Percentiles rank a stretch among this genome's conserved stretches.
phyloP scores from a whole-genome alignment of 306 rosid genomes.

The Lathyrus tuberosus region DNA sequence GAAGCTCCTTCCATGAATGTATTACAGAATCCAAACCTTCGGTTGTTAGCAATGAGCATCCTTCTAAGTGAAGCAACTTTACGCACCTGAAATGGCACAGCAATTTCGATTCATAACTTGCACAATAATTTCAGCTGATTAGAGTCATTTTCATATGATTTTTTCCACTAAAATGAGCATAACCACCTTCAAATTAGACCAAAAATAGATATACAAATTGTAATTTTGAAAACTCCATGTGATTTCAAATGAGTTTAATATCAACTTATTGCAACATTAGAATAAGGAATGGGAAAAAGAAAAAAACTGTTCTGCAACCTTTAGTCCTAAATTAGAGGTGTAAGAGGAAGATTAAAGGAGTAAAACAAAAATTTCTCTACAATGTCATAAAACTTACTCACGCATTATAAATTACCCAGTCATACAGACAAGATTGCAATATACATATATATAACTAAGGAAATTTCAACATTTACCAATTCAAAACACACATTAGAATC shows the following conservation, averaged over 20 bases:
- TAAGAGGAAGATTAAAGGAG: background rate
- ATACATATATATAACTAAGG: background rate
- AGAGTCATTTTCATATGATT: slow-evolving; percentile 15
- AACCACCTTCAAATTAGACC: slow-evolving; percentile 26
- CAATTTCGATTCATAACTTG: slow-evolving; percentile 11
- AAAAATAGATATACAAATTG: background rate
- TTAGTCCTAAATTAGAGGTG: background rate
- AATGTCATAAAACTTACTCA: background rate
- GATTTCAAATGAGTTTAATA: background rate
- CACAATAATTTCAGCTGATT: slow-evolving; percentile 6
- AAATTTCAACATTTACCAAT: slow-evolving; percentile 6
- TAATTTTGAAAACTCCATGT: background rate
- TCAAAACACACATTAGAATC: background rate
- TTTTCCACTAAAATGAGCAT: slow-evolving; percentile 9
- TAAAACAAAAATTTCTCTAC: background rate
- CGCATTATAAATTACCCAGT: background rate
- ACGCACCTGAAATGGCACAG: slow-evolving; percentile 65
- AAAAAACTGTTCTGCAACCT: background rate
- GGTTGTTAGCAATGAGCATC: slow-evolving; percentile 85
- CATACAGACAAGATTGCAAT: slow-evolving; percentile 1
- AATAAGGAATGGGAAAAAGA: too few relatives aligned
- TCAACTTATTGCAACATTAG: background rate
- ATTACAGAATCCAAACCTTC: slow-evolving; percentile 78
- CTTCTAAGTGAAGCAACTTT: slow-evolving; percentile 65
- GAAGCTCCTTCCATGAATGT: slow-evolving; percentile 75